A percentile compares a stretch with the other conserved stretches of the same genome.
These are phyloP conservation scores for Penicillium egyptiacum DNA, from an alignment of 495 filamentous ascomycete genomes.

Conservation along the genomic window DNA sequence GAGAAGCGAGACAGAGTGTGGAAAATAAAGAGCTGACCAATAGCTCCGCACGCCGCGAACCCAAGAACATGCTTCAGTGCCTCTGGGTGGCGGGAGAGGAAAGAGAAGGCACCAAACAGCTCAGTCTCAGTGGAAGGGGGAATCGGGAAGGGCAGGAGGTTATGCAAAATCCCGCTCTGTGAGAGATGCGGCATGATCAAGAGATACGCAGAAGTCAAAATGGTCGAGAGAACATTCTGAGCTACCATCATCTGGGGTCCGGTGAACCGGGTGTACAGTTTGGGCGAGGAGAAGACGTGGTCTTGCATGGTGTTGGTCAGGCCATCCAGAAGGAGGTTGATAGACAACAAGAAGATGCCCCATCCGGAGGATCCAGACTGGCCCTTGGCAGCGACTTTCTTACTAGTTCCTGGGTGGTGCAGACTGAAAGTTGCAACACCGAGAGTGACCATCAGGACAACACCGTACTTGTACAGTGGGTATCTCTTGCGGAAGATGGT, in stretches of 20 bases:
- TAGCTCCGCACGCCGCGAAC: slow-evolving; percentile 88
- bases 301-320: slow-evolving; percentile 96
- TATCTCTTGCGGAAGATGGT: slow-evolving; percentile 88
- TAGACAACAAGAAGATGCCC: slow-evolving; percentile 80
- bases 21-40: slow-evolving; percentile 98
- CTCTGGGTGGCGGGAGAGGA: slow-evolving; percentile 72
- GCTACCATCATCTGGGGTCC: slow-evolving; percentile 99
- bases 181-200: slow-evolving; percentile 75
- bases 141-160: slow-evolving; percentile 62
- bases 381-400: slow-evolving; percentile 56
- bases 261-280: slow-evolving; percentile 65
- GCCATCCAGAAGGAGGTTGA: slow-evolving; percentile 94
- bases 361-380: slow-evolving; percentile 61
- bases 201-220: slow-evolving; percentile 73
- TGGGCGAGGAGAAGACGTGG: slow-evolving; percentile 73
- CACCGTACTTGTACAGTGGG: slow-evolving; percentile 94
- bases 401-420: slow-evolving; percentile 70
- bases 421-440: slow-evolving; percentile 96
- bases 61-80: slow-evolving; percentile 82
- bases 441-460: slow-evolving; percentile 83
- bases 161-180: slow-evolving; percentile 61
- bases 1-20: slow-evolving; percentile 92
- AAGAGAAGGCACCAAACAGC: slow-evolving; percentile 72
- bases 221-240: slow-evolving; percentile 82
- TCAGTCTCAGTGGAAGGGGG: slow-evolving; percentile 60